Evolutionary conservation across 2,329 filamentous ascomycete genomes (phyloP).

Genomic region (Fusarium pseudoanthophilum): DNA sequence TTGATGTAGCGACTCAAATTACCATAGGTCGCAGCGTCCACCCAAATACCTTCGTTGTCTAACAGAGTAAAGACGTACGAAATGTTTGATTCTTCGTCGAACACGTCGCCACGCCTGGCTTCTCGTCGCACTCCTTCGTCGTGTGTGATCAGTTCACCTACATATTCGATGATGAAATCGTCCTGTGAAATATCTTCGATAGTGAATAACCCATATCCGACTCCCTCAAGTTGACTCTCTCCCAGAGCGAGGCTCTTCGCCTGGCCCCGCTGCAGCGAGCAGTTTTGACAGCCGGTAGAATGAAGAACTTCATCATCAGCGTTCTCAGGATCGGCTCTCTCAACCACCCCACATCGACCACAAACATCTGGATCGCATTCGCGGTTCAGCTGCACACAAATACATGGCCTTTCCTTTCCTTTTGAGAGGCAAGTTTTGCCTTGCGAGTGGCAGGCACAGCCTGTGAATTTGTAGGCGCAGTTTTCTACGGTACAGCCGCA

Average conservation of each 20-base stretch:
- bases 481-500: slow-evolving; percentile 70
- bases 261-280: slow-evolving; percentile 74
- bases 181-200: slow-evolving; percentile 73
- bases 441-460: slow-evolving; percentile 69
- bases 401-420: slow-evolving; percentile 70
- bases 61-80: slow-evolving; percentile 73
- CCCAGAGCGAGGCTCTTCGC: slow-evolving; percentile 75
- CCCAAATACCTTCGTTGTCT: slow-evolving; percentile 70
- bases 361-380: slow-evolving; percentile 86
- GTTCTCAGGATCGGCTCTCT: slow-evolving; percentile 76
- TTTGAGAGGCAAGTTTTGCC: slow-evolving; percentile 69
- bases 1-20: slow-evolving; percentile 89
- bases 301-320: slow-evolving; percentile 67
- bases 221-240: slow-evolving; percentile 72
- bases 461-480: slow-evolving; percentile 73
- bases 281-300: slow-evolving; percentile 75
- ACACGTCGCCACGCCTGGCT: slow-evolving; percentile 67
- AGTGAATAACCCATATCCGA: slow-evolving; percentile 80
- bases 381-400: slow-evolving; percentile 76
- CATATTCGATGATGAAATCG: slow-evolving; percentile 85
- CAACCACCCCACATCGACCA: slow-evolving; percentile 72
- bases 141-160: slow-evolving; percentile 78
- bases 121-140: slow-evolving; percentile 77
- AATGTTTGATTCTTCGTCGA: slow-evolving; percentile 68
- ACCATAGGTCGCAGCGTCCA: slow-evolving; percentile 80